Conservation (phyloP, 257 asterid species). For the Handroanthus guayacan region DNA sequence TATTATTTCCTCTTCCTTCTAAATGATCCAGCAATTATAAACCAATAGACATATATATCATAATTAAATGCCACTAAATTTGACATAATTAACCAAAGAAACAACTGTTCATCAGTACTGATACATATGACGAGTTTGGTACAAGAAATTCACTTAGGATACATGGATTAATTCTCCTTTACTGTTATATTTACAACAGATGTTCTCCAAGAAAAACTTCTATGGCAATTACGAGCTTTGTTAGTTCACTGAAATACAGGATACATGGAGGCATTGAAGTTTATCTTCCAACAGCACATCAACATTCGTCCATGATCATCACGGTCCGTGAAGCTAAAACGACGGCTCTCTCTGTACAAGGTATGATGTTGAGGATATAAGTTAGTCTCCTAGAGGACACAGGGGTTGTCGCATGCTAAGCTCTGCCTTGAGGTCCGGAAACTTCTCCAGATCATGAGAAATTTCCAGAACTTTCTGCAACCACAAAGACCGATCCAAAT, state of each 20-base stretch:
- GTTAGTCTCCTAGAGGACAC: conserved; percentile 75
- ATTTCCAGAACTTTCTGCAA: conserved; percentile 75
- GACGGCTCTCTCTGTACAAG: no score
- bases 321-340: no score
- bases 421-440: conserved; percentile 76
- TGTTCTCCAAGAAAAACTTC: not conserved
- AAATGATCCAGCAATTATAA: not conserved
- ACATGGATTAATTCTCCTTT: not conserved
- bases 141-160: not conserved
- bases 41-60: no score
- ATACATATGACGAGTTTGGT: no score
- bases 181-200: not conserved
- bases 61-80: not conserved
- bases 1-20: not conserved
- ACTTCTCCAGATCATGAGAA: conserved; percentile 73
- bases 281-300: not conserved
- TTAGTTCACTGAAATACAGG: not conserved
- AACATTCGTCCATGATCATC: not conserved
- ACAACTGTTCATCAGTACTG: no score
- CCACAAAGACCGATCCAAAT: conserved; percentile 19
- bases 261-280: not conserved
- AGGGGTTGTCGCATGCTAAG: conserved; percentile 96
- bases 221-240: no score
- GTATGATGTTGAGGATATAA: no score
- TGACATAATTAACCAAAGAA: no score